Evolutionary conservation across 1,139 yeast species (phyloP).

Genomic region (Nadsonia commutata): DNA sequence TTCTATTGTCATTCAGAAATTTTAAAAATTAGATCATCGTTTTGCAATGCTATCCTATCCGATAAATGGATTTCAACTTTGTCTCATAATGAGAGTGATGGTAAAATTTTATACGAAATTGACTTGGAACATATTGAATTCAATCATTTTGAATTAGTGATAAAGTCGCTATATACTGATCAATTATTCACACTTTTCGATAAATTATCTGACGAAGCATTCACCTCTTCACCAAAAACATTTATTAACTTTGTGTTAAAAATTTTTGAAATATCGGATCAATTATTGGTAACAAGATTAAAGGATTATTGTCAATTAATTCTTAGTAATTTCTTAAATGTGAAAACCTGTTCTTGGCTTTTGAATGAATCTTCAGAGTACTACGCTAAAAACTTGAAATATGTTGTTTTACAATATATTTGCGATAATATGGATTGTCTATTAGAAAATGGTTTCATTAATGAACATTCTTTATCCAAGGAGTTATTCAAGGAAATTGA

Average conservation of each 20-base stretch:
- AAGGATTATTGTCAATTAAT: constrained; percentile 48
- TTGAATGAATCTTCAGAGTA: constrained; percentile 39
- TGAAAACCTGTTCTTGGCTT: constrained; percentile 47
- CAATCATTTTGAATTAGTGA: constrained; percentile 35
- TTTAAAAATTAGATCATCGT: constrained; percentile 42
- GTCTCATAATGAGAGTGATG: constrained; percentile 8
- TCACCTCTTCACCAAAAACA: constrained; percentile 23
- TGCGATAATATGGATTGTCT: constrained; percentile 51
- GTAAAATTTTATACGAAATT: constrained; percentile 13
- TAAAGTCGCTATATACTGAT: constrained; percentile 47
- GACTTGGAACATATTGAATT: constrained; percentile 32
- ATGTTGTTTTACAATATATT: constrained; percentile 53
- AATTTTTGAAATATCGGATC: constrained; percentile 49
- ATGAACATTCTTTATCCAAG: neutral
- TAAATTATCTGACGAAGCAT: constrained; percentile 17
- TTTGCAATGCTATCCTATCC: constrained; percentile 46
- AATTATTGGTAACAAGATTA: constrained; percentile 43
- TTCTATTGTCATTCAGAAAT: constrained; percentile 35
- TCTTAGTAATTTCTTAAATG: constrained; percentile 41
- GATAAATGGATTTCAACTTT: constrained; percentile 33
- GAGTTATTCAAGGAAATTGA: constrained; percentile 8
- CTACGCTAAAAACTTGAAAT: constrained; percentile 40
- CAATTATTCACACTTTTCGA: constrained; percentile 34
- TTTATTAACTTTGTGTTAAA: constrained; percentile 45
- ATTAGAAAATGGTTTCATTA: constrained; percentile 32